These are phyloP conservation scores for Saprolegnia diclina DNA, from an alignment of 352 stramenopile species.

Conservation along the genomic window DNA sequence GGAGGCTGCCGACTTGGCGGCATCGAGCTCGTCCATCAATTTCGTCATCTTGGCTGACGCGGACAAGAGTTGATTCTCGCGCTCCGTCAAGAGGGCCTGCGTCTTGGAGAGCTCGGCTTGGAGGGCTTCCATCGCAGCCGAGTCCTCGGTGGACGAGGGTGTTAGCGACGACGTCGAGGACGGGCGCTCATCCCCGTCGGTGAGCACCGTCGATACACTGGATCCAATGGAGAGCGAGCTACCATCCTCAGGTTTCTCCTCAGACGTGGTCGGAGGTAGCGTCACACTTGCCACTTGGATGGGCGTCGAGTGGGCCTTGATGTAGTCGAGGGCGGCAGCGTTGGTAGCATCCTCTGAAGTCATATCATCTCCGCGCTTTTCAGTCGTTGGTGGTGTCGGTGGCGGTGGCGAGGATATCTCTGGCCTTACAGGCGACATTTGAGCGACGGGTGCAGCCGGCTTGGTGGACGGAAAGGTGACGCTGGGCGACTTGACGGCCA, in stretches of 20 bases:
- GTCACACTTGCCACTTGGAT: neutral
- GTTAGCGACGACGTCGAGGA: neutral
- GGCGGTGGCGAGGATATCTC: neutral
- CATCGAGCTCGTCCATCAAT: conserved; percentile 71
- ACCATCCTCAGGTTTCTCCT: neutral
- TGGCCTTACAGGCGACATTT: neutral
- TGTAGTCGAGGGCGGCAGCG: neutral
- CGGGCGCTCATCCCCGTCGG: neutral
- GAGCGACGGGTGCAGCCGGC: neutral
- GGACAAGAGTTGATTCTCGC: conserved; percentile 61
- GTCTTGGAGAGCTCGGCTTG: conserved; percentile 21
- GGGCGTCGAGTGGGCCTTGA: neutral
- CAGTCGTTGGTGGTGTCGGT: neutral
- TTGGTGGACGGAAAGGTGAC: neutral
- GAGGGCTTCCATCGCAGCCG: neutral
- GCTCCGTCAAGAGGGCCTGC: conserved; percentile 39
- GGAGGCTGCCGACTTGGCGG: conserved; percentile 45
- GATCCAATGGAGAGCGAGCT: neutral
- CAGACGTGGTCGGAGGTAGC: neutral
- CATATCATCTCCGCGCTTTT: neutral
- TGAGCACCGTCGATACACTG: neutral
- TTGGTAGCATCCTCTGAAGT: neutral
- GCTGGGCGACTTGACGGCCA: neutral
- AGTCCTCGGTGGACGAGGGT: neutral
- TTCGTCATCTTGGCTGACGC: conserved; percentile 58